Percentiles rank a stretch among this genome's conserved stretches.
Conservation (phyloP, 768 basidiomycete genomes). For the Termitomyces bulborhizus region DNA sequence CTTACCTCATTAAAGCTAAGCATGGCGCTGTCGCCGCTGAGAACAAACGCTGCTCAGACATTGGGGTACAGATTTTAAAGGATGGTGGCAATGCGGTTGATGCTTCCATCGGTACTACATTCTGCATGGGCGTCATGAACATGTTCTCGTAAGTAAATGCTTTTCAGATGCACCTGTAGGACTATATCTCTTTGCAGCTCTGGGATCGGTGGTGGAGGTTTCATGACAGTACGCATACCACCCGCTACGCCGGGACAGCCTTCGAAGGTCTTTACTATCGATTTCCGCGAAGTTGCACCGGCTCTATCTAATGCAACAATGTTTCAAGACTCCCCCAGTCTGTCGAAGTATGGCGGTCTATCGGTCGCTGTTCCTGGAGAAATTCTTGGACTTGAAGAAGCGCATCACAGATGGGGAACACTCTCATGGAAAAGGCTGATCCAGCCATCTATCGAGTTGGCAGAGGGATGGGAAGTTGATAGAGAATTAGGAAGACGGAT, state of each 20-base stretch:
- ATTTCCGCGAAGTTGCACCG: slow-evolving; percentile 88
- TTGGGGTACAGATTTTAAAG: slow-evolving; percentile 72
- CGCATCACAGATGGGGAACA: slow-evolving; percentile 76
- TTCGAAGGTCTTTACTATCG: slow-evolving; percentile 67
- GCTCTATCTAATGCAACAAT: slow-evolving; percentile 66
- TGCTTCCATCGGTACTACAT: slow-evolving; percentile 69
- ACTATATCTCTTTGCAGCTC: slow-evolving; percentile 36
- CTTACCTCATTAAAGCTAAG: slow-evolving; percentile 46
- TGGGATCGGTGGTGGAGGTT: slow-evolving; percentile 87
- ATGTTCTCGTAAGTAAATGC: slow-evolving; percentile 72
- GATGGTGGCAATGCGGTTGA: slow-evolving; percentile 91
- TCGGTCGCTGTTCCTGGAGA: slow-evolving; percentile 85
- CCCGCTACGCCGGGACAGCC: slow-evolving; percentile 31
- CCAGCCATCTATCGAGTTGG: slow-evolving; percentile 67
- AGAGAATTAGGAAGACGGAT: slow-evolving; percentile 62
- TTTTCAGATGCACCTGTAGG: not conserved
- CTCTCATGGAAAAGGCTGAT: slow-evolving; percentile 77
- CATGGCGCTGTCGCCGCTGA: slow-evolving; percentile 89
- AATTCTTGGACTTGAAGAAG: slow-evolving; percentile 79
- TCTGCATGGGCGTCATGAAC: slow-evolving; percentile 81
- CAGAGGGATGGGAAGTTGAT: slow-evolving; percentile 75
- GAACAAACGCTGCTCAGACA: slow-evolving; percentile 75
- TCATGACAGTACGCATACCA: slow-evolving; percentile 79
- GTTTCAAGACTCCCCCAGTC: slow-evolving; percentile 51
- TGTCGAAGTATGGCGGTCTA: slow-evolving; percentile 72